Evolutionary conservation across 2,329 filamentous ascomycete genomes (phyloP).

Genomic region (Fusarium fujikuroi): DNA sequence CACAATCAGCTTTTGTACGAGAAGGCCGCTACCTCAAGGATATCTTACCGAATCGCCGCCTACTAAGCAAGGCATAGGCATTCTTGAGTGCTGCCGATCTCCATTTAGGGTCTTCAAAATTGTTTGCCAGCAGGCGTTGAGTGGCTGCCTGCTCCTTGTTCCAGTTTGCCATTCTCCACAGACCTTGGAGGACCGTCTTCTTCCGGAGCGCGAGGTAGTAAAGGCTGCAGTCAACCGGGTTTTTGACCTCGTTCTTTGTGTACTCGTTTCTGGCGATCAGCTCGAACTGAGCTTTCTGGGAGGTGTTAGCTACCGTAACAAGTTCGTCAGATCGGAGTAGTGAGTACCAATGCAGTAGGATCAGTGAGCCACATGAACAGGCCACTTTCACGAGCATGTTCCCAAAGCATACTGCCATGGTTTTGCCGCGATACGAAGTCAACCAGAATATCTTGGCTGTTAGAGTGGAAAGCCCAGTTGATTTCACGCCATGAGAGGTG

Average conservation of each 20-base stretch:
- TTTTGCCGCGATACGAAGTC: constrained; percentile 86
- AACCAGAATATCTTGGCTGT: constrained; percentile 87
- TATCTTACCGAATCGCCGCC: constrained; percentile 80
- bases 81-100: constrained; percentile 92
- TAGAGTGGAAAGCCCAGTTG: constrained; percentile 85
- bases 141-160: constrained; percentile 87
- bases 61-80: constrained; percentile 93
- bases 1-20: constrained; percentile 51
- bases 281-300: constrained; percentile 76
- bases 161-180: constrained; percentile 96
- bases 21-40: neutral
- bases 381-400: constrained; percentile 84
- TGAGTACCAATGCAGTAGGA: constrained; percentile 72
- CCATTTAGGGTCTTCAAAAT: constrained; percentile 90
- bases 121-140: constrained; percentile 82
- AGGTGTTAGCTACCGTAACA: constrained; percentile 9
- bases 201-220: constrained; percentile 93
- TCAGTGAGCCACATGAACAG: constrained; percentile 96
- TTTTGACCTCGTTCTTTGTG: constrained; percentile 85
- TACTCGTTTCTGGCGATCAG: constrained; percentile 93
- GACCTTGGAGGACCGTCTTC: constrained; percentile 86
- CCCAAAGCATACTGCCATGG: constrained; percentile 84
- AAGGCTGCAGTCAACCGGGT: constrained; percentile 89
- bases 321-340: neutral
- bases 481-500: constrained; percentile 82